Percentiles rank a stretch among this genome's conserved stretches.
These are phyloP conservation scores for Phytophthora pseudosyringae DNA, from an alignment of 352 stramenopile species.

Conservation along the genomic window DNA sequence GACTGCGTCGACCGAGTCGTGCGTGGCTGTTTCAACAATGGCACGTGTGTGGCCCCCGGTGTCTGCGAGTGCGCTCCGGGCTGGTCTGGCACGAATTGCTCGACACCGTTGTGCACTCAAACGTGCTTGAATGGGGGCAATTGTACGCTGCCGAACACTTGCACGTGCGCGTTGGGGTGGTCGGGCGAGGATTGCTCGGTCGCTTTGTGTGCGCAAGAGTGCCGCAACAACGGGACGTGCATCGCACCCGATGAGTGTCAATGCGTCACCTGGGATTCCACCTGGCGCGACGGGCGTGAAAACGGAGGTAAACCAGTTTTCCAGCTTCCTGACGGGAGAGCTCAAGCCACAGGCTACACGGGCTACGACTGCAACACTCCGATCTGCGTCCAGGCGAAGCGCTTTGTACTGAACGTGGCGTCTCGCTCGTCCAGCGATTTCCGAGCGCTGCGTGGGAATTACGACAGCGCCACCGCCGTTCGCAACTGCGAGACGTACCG, in stretches of 20 bases:
- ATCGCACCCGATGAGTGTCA: constrained; percentile 87
- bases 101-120: constrained; percentile 74
- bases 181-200: constrained; percentile 86
- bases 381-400: constrained; percentile 94
- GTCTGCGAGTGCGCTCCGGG: constrained; percentile 83
- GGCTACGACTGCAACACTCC: constrained; percentile 97
- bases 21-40: constrained; percentile 96
- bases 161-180: constrained; percentile 93
- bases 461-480: constrained; percentile 41
- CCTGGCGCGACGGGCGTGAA: constrained; percentile 91
- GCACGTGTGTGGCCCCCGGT: constrained; percentile 91
- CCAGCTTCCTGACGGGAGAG: constrained; percentile 84
- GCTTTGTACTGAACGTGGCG: constrained; percentile 91
- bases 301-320: constrained; percentile 92
- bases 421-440: constrained; percentile 37
- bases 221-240: constrained; percentile 83
- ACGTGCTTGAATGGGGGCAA: constrained; percentile 86
- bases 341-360: constrained; percentile 94
- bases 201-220: constrained; percentile 93
- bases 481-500: constrained; percentile 64
- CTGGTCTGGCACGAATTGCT: constrained; percentile 86
- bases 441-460: constrained; percentile 65
- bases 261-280: constrained; percentile 90
- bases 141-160: constrained; percentile 93
- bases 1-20: constrained; percentile 93